Percentiles rank a stretch among this genome's conserved stretches.
phyloP scores from a whole-genome alignment of 805 yeast genomes.

The Kuraishia piskuri region DNA sequence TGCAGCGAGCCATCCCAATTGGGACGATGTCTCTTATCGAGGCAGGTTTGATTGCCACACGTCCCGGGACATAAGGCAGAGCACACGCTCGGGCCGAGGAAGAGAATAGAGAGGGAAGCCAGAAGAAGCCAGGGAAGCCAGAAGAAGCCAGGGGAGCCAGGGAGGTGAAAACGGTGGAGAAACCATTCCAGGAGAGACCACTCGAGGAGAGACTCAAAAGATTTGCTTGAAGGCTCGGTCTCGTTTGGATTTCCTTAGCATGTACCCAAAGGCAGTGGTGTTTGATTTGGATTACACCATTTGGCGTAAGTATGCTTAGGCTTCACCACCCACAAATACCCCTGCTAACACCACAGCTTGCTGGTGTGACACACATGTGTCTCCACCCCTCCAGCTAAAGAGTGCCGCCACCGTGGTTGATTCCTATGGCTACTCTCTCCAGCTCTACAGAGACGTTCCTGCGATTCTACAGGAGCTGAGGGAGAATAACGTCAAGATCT shows the following conservation, averaged over 20 bases:
- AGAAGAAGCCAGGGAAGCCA: too few relatives aligned
- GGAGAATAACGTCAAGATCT: slow-evolving; percentile 37
- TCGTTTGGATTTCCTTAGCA: neutral
- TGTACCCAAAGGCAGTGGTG: slow-evolving; percentile 48
- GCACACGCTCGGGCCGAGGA: too few relatives aligned
- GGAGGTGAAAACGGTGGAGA: too few relatives aligned
- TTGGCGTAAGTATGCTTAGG: slow-evolving; percentile 45
- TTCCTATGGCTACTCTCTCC: slow-evolving; percentile 41
- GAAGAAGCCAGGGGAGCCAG: too few relatives aligned
- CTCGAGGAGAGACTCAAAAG: too few relatives aligned
- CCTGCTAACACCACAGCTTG: slow-evolving; percentile 24
- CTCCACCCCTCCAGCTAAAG: slow-evolving; percentile 37
- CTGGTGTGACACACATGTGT: slow-evolving; percentile 75
- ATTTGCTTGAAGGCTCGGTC: too few relatives aligned
- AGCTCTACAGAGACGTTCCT: slow-evolving; percentile 63
- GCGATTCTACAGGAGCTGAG: slow-evolving; percentile 47
- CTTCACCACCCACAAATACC: neutral
- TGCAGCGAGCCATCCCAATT: neutral
- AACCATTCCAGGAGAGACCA: too few relatives aligned
- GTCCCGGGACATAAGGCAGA: too few relatives aligned
- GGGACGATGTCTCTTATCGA: neutral
- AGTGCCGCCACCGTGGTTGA: slow-evolving; percentile 34
- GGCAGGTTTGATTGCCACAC: too few relatives aligned
- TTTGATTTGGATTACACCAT: slow-evolving; percentile 71
- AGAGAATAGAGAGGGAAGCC: too few relatives aligned